Evolutionary conservation across 2,329 filamentous ascomycete genomes (phyloP), one percentile per base, ranked within the genome.

Genomic region (Sarocladiaceae sp.): DNA sequence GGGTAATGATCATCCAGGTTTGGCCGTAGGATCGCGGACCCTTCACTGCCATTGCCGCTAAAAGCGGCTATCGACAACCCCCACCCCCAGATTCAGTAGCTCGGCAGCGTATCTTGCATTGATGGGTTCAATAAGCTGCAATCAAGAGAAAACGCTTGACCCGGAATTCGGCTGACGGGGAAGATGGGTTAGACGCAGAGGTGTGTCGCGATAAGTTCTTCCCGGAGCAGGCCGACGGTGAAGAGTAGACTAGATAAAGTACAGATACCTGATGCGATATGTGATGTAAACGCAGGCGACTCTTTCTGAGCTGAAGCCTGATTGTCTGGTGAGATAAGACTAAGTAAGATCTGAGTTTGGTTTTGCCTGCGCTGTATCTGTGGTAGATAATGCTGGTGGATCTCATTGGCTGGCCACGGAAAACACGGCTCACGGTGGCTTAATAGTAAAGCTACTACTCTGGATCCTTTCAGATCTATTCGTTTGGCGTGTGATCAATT

Each of bases 401-500:
- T 42, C 39, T 42, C 39, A 42, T 42, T 42, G 39, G 39, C 39
- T 25, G 8, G 39, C 25, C 39, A 42, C 39, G 39, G 39, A 42
- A 42, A 42, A 42, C 39, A 42, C 39, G 39, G 39, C 39, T 42
- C 39, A 42, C 39, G 39, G 39, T 42, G 39, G 39, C 39, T 42
- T 42, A 42, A 33, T 20, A 22, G 39, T 42, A 42, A 20, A 20
- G 17, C 39, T 42, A 25, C 39, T 22, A 42, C 39, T 42, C 39
- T 42, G 39, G 5, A 42, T 42, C 39, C 39, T 42, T 42, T 25
- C 39, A 22, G 20, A 42, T 42, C 39, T 42, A 42, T 42, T 42
- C 39, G 39, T 42, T 42, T 42, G 39, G 39, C 39, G 17, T 42
- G 39, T 42, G 39, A 42, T 42, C 25, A 22, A 42, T 42, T 42